These are phyloP conservation scores for Candida nemodendra DNA, from an alignment of 805 yeast genomes.

Conservation along the genomic window DNA sequence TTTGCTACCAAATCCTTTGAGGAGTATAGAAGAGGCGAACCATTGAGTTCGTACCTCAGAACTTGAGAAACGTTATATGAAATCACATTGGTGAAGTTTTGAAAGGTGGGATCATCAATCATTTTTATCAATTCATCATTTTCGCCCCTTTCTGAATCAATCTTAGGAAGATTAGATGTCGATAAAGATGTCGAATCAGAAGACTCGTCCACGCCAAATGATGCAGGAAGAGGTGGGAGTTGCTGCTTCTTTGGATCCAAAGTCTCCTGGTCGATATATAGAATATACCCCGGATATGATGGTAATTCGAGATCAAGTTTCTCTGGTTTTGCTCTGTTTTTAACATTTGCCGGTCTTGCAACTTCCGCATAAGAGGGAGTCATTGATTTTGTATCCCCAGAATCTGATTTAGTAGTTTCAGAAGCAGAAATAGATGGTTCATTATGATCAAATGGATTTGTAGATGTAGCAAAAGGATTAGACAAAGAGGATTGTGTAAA, in stretches of 20 bases:
- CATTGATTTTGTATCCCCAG: conserved; percentile 1
- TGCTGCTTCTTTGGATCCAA: conserved; percentile 49
- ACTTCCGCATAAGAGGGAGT: conserved; percentile 21
- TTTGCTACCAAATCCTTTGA: conserved; percentile 55
- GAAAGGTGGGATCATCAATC: conserved; percentile 75
- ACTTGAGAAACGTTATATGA: conserved; percentile 86
- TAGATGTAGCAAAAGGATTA: conserved; percentile 25
- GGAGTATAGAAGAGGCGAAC: conserved; percentile 73
- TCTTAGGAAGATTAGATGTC: conserved; percentile 21
- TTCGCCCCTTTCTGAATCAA: conserved; percentile 36
- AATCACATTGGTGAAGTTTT: conserved; percentile 70
- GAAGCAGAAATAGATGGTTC: conserved; percentile 5
- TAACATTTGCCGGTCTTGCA: conserved; percentile 17
- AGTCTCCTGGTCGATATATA: conserved; percentile 72
- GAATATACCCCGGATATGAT: conserved; percentile 60
- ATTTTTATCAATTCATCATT: conserved; percentile 50
- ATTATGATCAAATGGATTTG: conserved; percentile 16
- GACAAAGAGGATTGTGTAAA: conserved; percentile 30
- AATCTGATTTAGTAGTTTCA: background rate
- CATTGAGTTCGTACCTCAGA: conserved; percentile 78
- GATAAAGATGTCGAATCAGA: conserved; percentile 3
- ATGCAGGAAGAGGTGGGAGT: conserved; percentile 42
- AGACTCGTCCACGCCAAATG: conserved; percentile 7
- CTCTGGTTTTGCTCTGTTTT: conserved; percentile 1
- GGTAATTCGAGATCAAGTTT: conserved; percentile 36